Conservation (phyloP, 176 grass and related monocot species). For the Zizania latifolia region DNA sequence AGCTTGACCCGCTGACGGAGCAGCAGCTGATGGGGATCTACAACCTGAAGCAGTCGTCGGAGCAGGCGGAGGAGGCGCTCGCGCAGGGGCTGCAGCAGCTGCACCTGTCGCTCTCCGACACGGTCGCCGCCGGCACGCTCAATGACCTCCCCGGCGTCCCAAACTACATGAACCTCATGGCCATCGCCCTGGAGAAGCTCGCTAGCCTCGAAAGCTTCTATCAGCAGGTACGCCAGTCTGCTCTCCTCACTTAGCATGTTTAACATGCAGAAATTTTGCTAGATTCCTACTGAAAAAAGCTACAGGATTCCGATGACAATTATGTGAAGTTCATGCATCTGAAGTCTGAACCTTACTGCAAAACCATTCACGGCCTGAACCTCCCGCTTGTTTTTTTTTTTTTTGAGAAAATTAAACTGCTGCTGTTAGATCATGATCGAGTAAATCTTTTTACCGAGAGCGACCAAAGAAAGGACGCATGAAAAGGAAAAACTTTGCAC, state of each 20-base stretch:
- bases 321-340: neutral
- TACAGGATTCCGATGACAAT: neutral
- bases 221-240: constrained; percentile 57
- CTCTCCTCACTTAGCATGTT: no score
- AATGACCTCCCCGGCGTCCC: constrained; percentile 37
- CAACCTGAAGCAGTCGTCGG: constrained; percentile 74
- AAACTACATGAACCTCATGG: constrained; percentile 70
- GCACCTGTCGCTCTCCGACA: constrained; percentile 56
- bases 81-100: constrained; percentile 74
- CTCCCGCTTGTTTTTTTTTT: neutral
- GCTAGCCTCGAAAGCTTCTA: constrained; percentile 76
- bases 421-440: neutral
- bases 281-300: neutral
- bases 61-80: constrained; percentile 88
- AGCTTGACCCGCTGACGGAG: constrained; percentile 85
- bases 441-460: neutral
- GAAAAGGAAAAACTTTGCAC: neutral
- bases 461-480: neutral
- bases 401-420: neutral
- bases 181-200: constrained; percentile 61
- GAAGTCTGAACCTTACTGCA: no score
- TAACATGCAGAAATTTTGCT: neutral
- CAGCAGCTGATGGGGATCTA: constrained; percentile 77
- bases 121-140: constrained; percentile 61
- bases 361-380: no score